Evolutionary conservation across 768 basidiomycete species (phyloP), one percentile per base, ranked within the genome.

Genomic region (Suillus americanus): DNA sequence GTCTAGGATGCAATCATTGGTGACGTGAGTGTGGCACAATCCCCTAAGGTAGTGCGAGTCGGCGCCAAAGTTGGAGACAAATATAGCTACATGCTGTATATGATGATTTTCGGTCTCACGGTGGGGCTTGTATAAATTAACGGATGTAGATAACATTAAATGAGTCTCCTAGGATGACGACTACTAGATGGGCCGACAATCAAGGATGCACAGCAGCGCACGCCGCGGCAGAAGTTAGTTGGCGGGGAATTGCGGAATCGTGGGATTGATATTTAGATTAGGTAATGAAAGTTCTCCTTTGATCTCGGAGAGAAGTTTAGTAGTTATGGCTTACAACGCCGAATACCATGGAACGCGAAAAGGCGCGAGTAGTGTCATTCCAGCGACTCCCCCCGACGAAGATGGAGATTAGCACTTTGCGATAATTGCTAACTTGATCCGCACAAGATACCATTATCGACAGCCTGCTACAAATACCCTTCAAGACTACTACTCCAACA

Each of bases 221-320:
- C 56, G 35, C 55, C 55, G 56, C 56, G 56, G 56, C 14, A 59
- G 56, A 57, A 57, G 56, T 3, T 37, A 23, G 14, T 25, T 56
- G 55, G 23, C 37, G 54, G 54, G 14, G 14, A 37, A 8, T 37
- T 23, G 35, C 55, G 55, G 55, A 56, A 13, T 14, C 64, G 65
- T 66, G 65, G 37, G 65, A 64, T 40, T 23, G 1, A 12, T 10
- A 4, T 40, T n/a, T 30, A 0, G 5, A 63, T 56, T 43, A 51
- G 46, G 60, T 2, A 43, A n/a, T 41, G 0, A 2, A 40, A 33
- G 16, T 20, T 3, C 53, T 73, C 71, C 73, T 68, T 64, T 69
- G 66, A 62, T 65, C 71, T 71, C 72, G 71, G 65, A 69, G 50
- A 63, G 57, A 64, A 67, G 51, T 30, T 30, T 16, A 50, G 50